These are phyloP conservation scores for Kluyveromyces dobzhanskii DNA, from an alignment of 805 yeast genomes.

Conservation along the genomic window DNA sequence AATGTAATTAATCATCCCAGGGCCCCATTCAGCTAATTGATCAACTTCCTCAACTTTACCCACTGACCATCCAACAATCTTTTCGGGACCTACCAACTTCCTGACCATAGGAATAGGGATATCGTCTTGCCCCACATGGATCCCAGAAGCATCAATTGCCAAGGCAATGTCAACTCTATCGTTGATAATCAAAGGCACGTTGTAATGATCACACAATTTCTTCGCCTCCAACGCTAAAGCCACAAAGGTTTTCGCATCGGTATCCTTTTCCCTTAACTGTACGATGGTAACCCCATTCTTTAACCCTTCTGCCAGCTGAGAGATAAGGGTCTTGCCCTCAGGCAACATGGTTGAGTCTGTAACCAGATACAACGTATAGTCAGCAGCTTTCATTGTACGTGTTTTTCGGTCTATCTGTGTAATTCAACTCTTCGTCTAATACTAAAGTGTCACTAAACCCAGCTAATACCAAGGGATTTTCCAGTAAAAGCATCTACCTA, in stretches of 20 bases:
- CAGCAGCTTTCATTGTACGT: constrained; percentile 20
- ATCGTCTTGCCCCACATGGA: constrained; percentile 90
- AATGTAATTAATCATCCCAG: constrained; percentile 55
- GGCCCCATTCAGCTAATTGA: constrained; percentile 25
- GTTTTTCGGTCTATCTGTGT: too few relatives aligned
- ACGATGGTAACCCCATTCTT: constrained; percentile 70
- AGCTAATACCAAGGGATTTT: too few relatives aligned
- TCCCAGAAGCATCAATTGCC: constrained; percentile 84
- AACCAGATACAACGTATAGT: constrained; percentile 62
- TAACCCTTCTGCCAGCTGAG: constrained; percentile 57
- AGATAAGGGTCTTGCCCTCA: constrained; percentile 40
- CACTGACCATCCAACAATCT: constrained; percentile 75
- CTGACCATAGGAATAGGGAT: constrained; percentile 53
- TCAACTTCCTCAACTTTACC: constrained; percentile 45
- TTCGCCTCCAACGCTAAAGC: constrained; percentile 54
- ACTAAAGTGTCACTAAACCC: too few relatives aligned
- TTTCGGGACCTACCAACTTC: constrained; percentile 57
- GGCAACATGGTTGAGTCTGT: constrained; percentile 77
- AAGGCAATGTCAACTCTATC: constrained; percentile 85
- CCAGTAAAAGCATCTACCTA: too few relatives aligned
- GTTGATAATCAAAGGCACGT: constrained; percentile 74
- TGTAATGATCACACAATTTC: constrained; percentile 45
- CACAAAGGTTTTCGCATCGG: constrained; percentile 62
- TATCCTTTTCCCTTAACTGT: constrained; percentile 73
- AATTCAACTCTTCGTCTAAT: too few relatives aligned